Base-by-base conservation (phyloP, 2,329 filamentous ascomycete species). In the Acephala macrosclerotiorum region DNA sequence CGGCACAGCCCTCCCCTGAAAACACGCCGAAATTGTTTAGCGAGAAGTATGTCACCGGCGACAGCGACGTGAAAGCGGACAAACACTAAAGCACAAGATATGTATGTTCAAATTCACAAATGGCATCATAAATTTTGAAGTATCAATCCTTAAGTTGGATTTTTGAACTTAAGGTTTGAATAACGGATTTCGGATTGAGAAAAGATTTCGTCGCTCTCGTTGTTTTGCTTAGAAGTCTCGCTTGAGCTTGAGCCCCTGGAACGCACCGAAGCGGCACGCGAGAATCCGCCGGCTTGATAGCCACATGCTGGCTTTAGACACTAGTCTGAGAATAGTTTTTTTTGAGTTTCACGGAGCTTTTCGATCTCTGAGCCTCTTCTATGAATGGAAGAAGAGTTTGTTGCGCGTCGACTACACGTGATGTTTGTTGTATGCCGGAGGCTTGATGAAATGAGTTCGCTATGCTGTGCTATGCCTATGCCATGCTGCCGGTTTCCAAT, bases 371-470 rank as follows among this genome's bases (percentile, higher is more conserved):
- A 20, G 49, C 25, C 49, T 3, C 49, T 29, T 53, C 8, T 4
- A 26, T 53, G 25, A 33, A 33, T 16, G 11, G 49, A n/a, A 18
- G 18, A 9, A 53, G 25, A 14, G 4, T 53, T 29, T 53, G 49
- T 53, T 53, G 49, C 49, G 29, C 26, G 12, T 53, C 49, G 49
- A 29, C 49, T 33, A 53, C 49, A 53, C 49, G 49, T 53, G 49
- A 53, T 29, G 49, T 6, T 5, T 18, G 9, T 33, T 53, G 22
- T 53, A 12, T 53, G 49, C 49, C 26, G 25, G 25, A n/a, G 12
- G 49, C n/a, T 26, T 22, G 9, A 33, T 29, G 9, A 29, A 7
- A 53, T 20, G 25, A 26, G n/a, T 12, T 18, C 11, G 47, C 42
- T 47, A 22, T n/a, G 38, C 12, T n/a, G 38, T 42, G 38, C 18